These are phyloP conservation scores for Coprinopsis strossmayeri DNA, from an alignment of 768 basidiomycete genomes.

Conservation along the genomic window DNA sequence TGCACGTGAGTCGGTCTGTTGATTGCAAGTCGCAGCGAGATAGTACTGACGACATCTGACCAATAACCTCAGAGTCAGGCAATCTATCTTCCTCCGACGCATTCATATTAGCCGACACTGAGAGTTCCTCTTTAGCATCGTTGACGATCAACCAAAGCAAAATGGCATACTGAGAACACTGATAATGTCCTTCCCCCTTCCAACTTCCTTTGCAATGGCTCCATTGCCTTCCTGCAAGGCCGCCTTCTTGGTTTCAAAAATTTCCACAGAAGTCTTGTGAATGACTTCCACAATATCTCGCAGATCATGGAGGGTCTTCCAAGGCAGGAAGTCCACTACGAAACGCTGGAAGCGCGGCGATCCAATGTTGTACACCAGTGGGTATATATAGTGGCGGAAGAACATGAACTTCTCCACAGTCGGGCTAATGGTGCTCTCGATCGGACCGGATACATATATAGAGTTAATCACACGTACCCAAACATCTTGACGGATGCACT, in stretches of 20 bases:
- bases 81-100: conserved; percentile 24
- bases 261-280: conserved; percentile 27
- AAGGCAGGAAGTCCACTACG: conserved; percentile 28
- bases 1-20: background rate
- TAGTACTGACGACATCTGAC: conserved; percentile 23
- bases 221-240: conserved; percentile 29
- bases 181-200: conserved; percentile 38
- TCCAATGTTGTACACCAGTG: conserved; percentile 17
- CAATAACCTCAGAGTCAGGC: conserved; percentile 31
- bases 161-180: conserved; percentile 40
- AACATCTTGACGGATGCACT: conserved; percentile 21
- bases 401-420: background rate
- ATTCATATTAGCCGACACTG: conserved; percentile 36
- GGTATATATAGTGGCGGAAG: conserved; percentile 11
- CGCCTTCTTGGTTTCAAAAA: conserved; percentile 31
- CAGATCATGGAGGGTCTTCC: conserved; percentile 17
- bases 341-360: conserved; percentile 25
- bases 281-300: conserved; percentile 28
- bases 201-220: conserved; percentile 26
- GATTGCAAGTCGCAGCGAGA: background rate
- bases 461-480: conserved; percentile 17
- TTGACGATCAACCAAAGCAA: too few species aligned
- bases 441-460: background rate
- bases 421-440: conserved; percentile 10
- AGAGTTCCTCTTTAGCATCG: too few species aligned